Evolutionary conservation across 2,329 filamentous ascomycete species (phyloP).

Genomic region (Aspergillus sp.): DNA sequence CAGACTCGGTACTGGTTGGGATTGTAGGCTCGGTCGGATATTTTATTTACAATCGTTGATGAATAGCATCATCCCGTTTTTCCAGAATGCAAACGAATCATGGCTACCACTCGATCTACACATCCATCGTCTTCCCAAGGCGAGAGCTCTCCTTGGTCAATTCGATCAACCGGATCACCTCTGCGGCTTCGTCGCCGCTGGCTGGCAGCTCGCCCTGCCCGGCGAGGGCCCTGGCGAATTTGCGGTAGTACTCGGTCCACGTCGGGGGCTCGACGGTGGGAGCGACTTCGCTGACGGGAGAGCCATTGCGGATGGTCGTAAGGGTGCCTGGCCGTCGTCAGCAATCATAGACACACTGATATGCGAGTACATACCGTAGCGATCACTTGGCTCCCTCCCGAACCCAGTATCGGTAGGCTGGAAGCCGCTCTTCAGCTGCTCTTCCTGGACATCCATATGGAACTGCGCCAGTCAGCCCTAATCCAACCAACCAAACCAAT

Average conservation of each 20-base stretch:
- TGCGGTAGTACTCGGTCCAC: slow-evolving; percentile 58
- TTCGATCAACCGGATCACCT: slow-evolving; percentile 50
- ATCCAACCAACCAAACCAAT: not conserved
- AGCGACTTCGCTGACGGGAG: slow-evolving; percentile 41
- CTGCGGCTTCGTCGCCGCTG: slow-evolving; percentile 42
- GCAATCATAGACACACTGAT: too few relatives aligned
- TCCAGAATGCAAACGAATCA: too few relatives aligned
- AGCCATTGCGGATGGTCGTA: slow-evolving; percentile 46
- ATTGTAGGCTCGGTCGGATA: slow-evolving; percentile 30
- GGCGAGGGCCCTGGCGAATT: slow-evolving; percentile 44
- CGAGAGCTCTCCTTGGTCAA: slow-evolving; percentile 45
- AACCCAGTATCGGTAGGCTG: slow-evolving; percentile 54
- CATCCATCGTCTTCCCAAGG: slow-evolving; percentile 40
- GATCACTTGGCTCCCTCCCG: slow-evolving; percentile 52
- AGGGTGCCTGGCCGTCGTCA: slow-evolving; percentile 31
- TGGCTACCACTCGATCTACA: slow-evolving; percentile 16
- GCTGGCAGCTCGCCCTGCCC: slow-evolving; percentile 47
- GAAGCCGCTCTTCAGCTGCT: slow-evolving; percentile 57
- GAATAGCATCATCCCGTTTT: not conserved
- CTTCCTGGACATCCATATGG: slow-evolving; percentile 64
- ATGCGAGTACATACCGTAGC: slow-evolving; percentile 46
- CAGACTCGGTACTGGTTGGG: slow-evolving; percentile 62
- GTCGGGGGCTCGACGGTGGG: slow-evolving; percentile 57
- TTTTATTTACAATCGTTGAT: not conserved
- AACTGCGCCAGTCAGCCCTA: slow-evolving; percentile 19